Evolutionary conservation across 1,284 basidiomycete species (phyloP), one percentile per base, ranked within the genome.

Genomic region (Austroboletus olivaceoglutinosus): DNA sequence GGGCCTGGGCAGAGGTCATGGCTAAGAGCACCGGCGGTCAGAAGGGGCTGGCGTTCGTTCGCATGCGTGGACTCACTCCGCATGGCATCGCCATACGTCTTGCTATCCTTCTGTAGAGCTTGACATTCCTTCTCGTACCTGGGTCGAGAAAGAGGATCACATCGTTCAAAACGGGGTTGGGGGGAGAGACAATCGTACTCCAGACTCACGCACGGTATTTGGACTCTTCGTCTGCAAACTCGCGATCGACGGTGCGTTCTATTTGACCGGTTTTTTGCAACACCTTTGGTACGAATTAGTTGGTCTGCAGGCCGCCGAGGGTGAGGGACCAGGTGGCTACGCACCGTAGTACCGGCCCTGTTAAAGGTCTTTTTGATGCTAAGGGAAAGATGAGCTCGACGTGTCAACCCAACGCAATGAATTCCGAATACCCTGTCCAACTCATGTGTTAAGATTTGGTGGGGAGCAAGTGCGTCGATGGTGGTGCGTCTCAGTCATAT

Each of bases 211-310:
- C 83, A 72, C 86, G 85, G 77, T 87, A 99, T 67, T 93, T 93
- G 44, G 84, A 81, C 68, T 97, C 93, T 70, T 98, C 93, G 53
- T 96, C 89, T 29, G 87, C 80, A 68, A 98, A 99, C 66, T 98
- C 94, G 50, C 89, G 77, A 72, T 99, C 96, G 25, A 98, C 82
- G 0, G 96, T 99, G 29, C 93, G 81, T 68, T 99, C 96, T 52
- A 99, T 91, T 73, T 98, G 94, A 53, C 95, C 95, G 2, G 95
- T 98, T 83, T 96, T 96, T 77, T 96, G 93, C 71, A 95, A 82
- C 64, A 96, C 81, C 89, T 91, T 57, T 51, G 9, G 19, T 19
- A 21, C 23, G 43, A 27, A 46, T 19, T 13, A 7, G 12, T 49
- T 40, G 45, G 52, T 50, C 45, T 47, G 45, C 22, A n/a, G 37